Conservation (phyloP, 2,329 filamentous ascomycete species). For the Emydomyces testavorans region DNA sequence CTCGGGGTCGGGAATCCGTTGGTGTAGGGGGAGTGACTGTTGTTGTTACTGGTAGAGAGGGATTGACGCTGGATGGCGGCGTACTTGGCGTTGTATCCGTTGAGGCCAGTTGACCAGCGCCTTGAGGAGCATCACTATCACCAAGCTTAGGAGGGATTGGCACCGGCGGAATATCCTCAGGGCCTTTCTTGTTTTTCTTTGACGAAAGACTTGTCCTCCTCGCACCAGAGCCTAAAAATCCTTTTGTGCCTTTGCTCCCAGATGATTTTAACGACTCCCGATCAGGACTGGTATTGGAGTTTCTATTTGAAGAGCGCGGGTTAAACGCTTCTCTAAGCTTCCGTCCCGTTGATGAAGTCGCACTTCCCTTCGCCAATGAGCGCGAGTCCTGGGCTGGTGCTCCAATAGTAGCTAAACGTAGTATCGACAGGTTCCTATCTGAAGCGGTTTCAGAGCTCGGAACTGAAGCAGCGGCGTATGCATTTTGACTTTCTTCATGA, state of each 20-base stretch:
- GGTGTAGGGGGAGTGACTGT: conserved; percentile 15
- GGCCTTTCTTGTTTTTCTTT: conserved; percentile 20
- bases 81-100: conserved; percentile 21
- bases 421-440: neutral
- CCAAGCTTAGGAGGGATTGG: conserved; percentile 24
- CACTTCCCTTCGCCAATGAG: conserved; percentile 3
- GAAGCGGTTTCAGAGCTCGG: neutral
- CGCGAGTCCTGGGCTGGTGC: neutral
- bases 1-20: conserved; percentile 1
- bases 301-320: conserved; percentile 41
- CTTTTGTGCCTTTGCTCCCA: conserved; percentile 32
- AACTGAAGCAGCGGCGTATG: neutral
- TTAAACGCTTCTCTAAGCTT: conserved; percentile 63
- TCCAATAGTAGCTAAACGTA: neutral
- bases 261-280: conserved; percentile 33
- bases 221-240: conserved; percentile 31
- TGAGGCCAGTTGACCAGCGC: neutral
- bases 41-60: conserved; percentile 12
- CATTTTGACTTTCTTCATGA: conserved; percentile 4
- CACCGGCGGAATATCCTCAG: conserved; percentile 26
- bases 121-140: neutral
- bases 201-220: conserved; percentile 27
- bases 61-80: conserved; percentile 23
- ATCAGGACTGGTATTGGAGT: conserved; percentile 39
- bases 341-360: conserved; percentile 50